Percentiles rank a stretch among this genome's conserved stretches.
phyloP scores from a whole-genome alignment of 2,329 filamentous ascomycete genomes.

The Claviceps humidiphila region DNA sequence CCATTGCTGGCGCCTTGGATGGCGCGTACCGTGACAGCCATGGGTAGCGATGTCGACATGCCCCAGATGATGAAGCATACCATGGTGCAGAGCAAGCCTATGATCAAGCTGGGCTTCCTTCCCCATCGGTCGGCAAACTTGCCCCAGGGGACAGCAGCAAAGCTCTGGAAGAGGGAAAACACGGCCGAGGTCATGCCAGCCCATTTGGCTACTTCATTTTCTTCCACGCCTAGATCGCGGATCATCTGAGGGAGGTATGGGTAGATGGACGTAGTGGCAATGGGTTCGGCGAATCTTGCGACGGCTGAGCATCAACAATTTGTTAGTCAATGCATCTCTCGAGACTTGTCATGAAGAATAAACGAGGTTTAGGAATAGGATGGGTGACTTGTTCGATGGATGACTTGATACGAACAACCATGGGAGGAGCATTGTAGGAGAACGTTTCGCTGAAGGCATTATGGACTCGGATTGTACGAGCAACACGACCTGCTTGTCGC shows the following conservation, averaged over 20 bases:
- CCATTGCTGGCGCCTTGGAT: conserved; percentile 79
- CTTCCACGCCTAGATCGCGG: conserved; percentile 57
- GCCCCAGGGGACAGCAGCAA: conserved; percentile 64
- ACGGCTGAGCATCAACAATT: conserved; percentile 37
- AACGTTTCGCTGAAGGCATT: neutral
- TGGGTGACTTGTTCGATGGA: neutral
- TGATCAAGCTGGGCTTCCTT: conserved; percentile 68
- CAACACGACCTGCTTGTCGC: neutral
- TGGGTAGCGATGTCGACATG: conserved; percentile 61
- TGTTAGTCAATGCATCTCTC: neutral
- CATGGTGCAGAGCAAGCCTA: conserved; percentile 68
- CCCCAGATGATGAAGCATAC: conserved; percentile 70
- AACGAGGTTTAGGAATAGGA: neutral
- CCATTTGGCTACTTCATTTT: conserved; percentile 65
- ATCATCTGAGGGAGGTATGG: conserved; percentile 73
- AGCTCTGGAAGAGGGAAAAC: conserved; percentile 59
- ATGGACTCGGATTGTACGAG: neutral
- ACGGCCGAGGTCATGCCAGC: conserved; percentile 61
- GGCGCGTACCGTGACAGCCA: conserved; percentile 66
- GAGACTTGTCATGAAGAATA: too few species aligned
- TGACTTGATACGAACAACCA: neutral
- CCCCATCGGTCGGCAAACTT: conserved; percentile 65
- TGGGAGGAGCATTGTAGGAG: neutral
- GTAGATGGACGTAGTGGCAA: conserved; percentile 58
- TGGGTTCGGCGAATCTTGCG: conserved; percentile 65